A percentile compares a stretch with the other conserved stretches of the same genome.
Conservation (phyloP, 768 basidiomycete genomes). For the Dioszegia aurantiaca region DNA sequence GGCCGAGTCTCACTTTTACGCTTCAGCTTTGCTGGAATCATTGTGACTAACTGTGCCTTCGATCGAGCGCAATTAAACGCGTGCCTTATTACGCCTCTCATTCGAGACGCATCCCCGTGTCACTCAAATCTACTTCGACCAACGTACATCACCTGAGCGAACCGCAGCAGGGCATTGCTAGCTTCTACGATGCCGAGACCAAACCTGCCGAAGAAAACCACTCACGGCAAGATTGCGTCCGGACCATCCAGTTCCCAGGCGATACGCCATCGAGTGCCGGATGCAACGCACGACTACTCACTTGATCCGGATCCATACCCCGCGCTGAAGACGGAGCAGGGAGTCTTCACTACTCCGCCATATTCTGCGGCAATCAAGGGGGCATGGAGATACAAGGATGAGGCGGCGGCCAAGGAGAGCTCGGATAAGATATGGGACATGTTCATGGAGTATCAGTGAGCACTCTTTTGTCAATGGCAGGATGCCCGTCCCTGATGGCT, state of each 20-base stretch:
- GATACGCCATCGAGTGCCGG: neutral
- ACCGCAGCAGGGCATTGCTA: too few relatives aligned
- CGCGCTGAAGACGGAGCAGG: slow-evolving; percentile 43
- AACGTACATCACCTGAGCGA: too few relatives aligned
- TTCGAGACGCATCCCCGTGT: too few relatives aligned
- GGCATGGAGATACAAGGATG: slow-evolving; percentile 47
- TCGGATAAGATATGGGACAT: slow-evolving; percentile 30
- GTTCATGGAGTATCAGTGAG: slow-evolving; percentile 35
- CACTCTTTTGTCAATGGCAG: neutral
- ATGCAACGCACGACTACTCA: slow-evolving; percentile 15
- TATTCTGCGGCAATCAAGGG: slow-evolving; percentile 44
- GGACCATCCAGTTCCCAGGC: neutral
- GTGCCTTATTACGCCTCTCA: too few relatives aligned
- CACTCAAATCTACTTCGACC: too few relatives aligned
- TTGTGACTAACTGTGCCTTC: too few relatives aligned
- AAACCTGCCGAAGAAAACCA: too few relatives aligned
- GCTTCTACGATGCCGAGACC: too few relatives aligned
- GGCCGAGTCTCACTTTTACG: too few relatives aligned
- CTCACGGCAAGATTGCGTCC: neutral
- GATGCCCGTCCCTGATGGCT: neutral
- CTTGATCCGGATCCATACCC: slow-evolving; percentile 18
- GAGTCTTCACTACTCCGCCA: slow-evolving; percentile 49
- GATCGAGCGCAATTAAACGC: too few relatives aligned
- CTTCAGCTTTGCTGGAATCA: too few relatives aligned
- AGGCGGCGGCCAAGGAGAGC: slow-evolving; percentile 33